phyloP scores from a whole-genome alignment of 495 filamentous ascomycete genomes.

The Aspergillus nanangensis region DNA sequence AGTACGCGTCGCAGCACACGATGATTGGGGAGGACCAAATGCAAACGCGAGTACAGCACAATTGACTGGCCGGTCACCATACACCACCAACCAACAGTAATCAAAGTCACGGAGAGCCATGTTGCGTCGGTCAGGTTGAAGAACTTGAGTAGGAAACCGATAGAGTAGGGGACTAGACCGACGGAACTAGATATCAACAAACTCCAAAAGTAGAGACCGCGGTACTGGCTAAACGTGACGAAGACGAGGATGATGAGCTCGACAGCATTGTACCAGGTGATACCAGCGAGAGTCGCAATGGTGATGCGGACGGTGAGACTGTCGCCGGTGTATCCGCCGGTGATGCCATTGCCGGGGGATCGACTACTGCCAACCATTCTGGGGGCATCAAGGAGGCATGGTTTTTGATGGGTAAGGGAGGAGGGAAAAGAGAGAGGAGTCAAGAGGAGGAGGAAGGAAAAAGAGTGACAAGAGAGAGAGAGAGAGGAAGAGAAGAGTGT shows the following conservation, averaged over 20 bases:
- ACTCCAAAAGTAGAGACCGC: slow-evolving; percentile 57
- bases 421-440: slow-evolving; percentile 1
- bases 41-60: slow-evolving; percentile 65
- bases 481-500: not conserved
- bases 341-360: slow-evolving; percentile 38
- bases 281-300: slow-evolving; percentile 49
- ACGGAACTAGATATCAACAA: slow-evolving; percentile 46
- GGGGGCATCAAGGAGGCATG: not conserved
- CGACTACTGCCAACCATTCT: slow-evolving; percentile 8
- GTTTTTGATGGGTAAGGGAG: not conserved
- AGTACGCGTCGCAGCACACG: slow-evolving; percentile 47
- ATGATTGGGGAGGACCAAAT: slow-evolving; percentile 52
- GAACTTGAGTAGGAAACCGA: slow-evolving; percentile 60
- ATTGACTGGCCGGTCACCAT: slow-evolving; percentile 66
- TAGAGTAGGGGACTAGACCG: slow-evolving; percentile 52
- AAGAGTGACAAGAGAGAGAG: slow-evolving; percentile 4
- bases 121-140: slow-evolving; percentile 40
- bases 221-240: slow-evolving; percentile 48
- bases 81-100: slow-evolving; percentile 54
- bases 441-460: slow-evolving; percentile 2
- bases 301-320: slow-evolving; percentile 38
- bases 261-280: slow-evolving; percentile 53
- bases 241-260: slow-evolving; percentile 53
- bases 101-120: slow-evolving; percentile 39
- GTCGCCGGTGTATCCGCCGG: slow-evolving; percentile 33